Evolutionary conservation across 1,284 basidiomycete species (phyloP).

Genomic region (Hemileia vastatrix): DNA sequence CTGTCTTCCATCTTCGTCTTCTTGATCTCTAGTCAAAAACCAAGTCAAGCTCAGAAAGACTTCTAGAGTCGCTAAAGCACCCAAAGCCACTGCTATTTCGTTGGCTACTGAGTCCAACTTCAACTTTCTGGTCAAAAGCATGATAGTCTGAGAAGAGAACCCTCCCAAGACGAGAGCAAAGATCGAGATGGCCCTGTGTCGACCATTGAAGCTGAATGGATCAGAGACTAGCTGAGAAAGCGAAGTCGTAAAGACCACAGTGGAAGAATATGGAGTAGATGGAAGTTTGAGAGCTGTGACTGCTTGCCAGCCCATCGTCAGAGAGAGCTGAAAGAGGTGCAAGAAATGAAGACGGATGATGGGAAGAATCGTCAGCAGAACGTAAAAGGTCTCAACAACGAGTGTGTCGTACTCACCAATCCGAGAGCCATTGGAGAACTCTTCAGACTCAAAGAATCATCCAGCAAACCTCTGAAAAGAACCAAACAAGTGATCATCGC

Average conservation of each 20-base stretch:
- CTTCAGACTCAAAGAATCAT: not conserved
- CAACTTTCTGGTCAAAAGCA: not conserved
- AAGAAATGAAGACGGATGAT: not conserved
- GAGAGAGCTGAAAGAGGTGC: not conserved
- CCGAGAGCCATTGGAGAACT: not conserved
- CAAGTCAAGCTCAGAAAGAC: not conserved
- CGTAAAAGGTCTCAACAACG: not conserved
- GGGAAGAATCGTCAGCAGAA: not conserved
- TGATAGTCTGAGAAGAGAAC: not conserved
- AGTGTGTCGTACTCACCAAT: not conserved
- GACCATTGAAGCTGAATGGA: not conserved
- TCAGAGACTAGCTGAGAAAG: constrained; percentile 27
- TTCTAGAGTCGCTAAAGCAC: not conserved
- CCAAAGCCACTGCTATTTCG: not conserved
- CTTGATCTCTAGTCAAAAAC: not conserved
- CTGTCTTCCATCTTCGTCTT: not conserved
- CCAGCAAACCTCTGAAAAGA: not conserved
- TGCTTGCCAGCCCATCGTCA: constrained; percentile 25
- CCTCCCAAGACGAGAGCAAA: not conserved
- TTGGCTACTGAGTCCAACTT: not conserved
- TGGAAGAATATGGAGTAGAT: constrained; percentile 28
- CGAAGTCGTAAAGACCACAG: constrained; percentile 30
- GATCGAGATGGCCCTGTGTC: not conserved
- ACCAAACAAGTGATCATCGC: no score
- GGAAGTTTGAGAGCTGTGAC: constrained; percentile 25